phyloP scores from a whole-genome alignment of 176 grass and related monocot species.

The Bothriochloa decipiens region DNA sequence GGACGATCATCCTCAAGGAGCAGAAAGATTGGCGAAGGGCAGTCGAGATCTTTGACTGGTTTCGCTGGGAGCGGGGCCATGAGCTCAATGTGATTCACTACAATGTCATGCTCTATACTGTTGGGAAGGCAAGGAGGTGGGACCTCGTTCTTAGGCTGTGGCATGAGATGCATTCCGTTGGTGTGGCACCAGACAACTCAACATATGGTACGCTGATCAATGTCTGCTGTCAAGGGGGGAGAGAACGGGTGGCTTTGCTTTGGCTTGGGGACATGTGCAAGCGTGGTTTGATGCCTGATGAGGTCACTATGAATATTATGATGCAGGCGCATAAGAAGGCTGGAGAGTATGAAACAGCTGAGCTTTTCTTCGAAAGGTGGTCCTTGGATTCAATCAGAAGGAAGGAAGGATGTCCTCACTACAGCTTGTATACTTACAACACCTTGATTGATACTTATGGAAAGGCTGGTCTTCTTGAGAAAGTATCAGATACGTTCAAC shows the following conservation, averaged over 20 bases:
- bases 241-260: constrained; percentile 41
- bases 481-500: constrained; percentile 68
- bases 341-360: constrained; percentile 64
- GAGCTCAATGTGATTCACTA: constrained; percentile 89
- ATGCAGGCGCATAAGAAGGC: constrained; percentile 74
- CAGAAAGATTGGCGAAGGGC: constrained; percentile 82
- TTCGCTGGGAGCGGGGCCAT: constrained; percentile 41
- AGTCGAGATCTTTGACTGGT: constrained; percentile 76
- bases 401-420: constrained; percentile 37
- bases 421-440: constrained; percentile 77
- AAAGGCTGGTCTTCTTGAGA: constrained; percentile 71
- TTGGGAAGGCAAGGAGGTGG: constrained; percentile 62
- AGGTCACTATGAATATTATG: constrained; percentile 72
- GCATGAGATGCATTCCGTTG: constrained; percentile 65
- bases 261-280: constrained; percentile 89
- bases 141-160: constrained; percentile 63
- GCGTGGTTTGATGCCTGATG: constrained; percentile 70
- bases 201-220: constrained; percentile 80
- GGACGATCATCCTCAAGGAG: constrained; percentile 87
- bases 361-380: constrained; percentile 68
- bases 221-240: constrained; percentile 65
- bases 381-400: constrained; percentile 36
- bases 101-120: constrained; percentile 65
- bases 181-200: constrained; percentile 55
- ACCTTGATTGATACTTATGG: constrained; percentile 88